These are phyloP conservation scores for Antitrichia curtipendula DNA, from an alignment of 225 moss, liverwort and hornwort genomes.

Conservation along the genomic window DNA sequence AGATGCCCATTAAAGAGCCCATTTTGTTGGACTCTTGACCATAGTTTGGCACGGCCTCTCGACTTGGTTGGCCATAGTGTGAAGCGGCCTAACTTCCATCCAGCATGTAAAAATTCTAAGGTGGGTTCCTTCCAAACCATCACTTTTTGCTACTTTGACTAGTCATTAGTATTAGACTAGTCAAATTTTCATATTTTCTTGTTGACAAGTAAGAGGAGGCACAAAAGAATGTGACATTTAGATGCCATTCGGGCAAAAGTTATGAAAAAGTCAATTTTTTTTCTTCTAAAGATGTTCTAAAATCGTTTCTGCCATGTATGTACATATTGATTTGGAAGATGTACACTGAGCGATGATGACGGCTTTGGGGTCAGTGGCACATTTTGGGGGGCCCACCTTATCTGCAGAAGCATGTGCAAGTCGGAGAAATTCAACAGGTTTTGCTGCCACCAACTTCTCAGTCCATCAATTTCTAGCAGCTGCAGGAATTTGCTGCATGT, in stretches of 20 bases:
- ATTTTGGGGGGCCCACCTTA: background rate
- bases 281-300: background rate
- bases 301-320: rapidly evolving
- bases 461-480: background rate
- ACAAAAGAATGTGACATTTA: background rate
- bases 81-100: too few relatives aligned
- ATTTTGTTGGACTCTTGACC: too few relatives aligned
- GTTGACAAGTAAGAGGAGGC: background rate
- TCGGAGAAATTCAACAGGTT: background rate
- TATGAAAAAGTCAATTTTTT: background rate
- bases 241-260: background rate
- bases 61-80: too few relatives aligned
- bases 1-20: too few relatives aligned
- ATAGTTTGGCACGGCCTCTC: too few relatives aligned
- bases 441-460: background rate
- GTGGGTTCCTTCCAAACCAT: rapidly evolving
- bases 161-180: rapidly evolving
- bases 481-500: background rate
- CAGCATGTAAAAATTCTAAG: background rate
- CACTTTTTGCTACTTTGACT: background rate
- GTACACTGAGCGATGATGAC: rapidly evolving
- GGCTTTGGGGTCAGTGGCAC: background rate
- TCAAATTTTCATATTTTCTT: background rate
- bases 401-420: background rate
- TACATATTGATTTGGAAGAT: background rate